Base-by-base conservation (phyloP, 1,139 yeast species). In the Pichia sp. region DNA sequence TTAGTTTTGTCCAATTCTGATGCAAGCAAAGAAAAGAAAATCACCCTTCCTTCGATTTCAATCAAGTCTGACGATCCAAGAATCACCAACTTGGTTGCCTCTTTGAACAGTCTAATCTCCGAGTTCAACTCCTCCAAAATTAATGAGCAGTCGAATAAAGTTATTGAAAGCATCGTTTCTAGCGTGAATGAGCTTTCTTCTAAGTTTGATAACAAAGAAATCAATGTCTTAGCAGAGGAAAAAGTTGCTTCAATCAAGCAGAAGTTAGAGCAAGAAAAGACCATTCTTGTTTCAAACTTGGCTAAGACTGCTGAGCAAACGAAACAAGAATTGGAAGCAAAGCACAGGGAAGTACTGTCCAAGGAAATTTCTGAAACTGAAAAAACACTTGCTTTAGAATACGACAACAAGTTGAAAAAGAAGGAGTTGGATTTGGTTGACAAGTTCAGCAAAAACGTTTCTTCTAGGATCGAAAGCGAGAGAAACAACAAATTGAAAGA, bases 401-500 rank as follows among this genome's bases (percentile, higher is more conserved):
- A 93, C 46, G 84, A 84, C 59, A 93, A 90, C 70, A 87, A 87
- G 58, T 80, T 92, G 43, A 75, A 84, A 31, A 77, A 87, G 68
- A 82, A 87, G 56, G 83, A 90, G 65, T 75, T 85, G 57, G 85
- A 83, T 62, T 87, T 87, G 64, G 82, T 90, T 57, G 80, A 84
- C 63, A 83, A 84, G 65, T 86, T 90, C 70, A 84, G 87, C 61
- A 74, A 79, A 59, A 76, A 84, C 59, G 75, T 93, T 55, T 71
- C 79, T 51, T 79, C 81, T 49, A 81, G 80, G 60, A 80, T 95
- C 52, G 95, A 90, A 63, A 66, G 74, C 36, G 99, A 93, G 75
- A 85, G 98, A 71, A 76, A 83, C 56, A 90, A 92, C 40, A 85
- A 95, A 67, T 80, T 90, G 63, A 80, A 87, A 51, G 79, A 85